These are phyloP conservation scores for Blastomyces silverae DNA, from an alignment of 2,329 filamentous ascomycete species.

Conservation along the genomic window DNA sequence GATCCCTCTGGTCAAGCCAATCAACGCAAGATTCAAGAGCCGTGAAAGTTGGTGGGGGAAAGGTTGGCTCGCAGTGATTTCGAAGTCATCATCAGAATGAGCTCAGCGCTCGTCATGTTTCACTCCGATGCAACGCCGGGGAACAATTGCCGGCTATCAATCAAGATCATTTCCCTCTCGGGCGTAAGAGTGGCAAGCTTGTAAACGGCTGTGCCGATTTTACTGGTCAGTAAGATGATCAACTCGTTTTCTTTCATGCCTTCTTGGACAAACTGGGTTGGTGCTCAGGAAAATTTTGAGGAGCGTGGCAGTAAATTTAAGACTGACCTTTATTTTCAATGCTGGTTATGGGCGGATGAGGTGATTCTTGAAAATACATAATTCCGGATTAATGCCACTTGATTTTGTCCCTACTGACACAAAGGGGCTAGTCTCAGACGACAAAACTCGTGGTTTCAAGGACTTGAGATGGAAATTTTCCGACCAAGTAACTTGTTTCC, in stretches of 20 bases:
- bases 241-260: background rate
- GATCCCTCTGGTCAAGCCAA: background rate
- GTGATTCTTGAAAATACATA: background rate
- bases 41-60: background rate
- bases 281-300: background rate
- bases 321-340: background rate
- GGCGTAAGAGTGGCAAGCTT: background rate
- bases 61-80: background rate
- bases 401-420: background rate
- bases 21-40: background rate
- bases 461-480: background rate
- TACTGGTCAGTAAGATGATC: background rate
- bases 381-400: background rate
- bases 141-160: background rate
- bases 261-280: background rate
- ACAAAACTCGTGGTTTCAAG: background rate
- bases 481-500: background rate
- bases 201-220: background rate
- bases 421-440: background rate
- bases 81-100: background rate
- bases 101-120: background rate
- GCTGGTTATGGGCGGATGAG: background rate
- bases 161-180: background rate
- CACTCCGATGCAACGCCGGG: slow-evolving; percentile 3
- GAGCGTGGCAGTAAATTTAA: background rate